phyloP scores from a whole-genome alignment of 169 alveolate genomes.

The Plasmodium cynomolgi region DNA sequence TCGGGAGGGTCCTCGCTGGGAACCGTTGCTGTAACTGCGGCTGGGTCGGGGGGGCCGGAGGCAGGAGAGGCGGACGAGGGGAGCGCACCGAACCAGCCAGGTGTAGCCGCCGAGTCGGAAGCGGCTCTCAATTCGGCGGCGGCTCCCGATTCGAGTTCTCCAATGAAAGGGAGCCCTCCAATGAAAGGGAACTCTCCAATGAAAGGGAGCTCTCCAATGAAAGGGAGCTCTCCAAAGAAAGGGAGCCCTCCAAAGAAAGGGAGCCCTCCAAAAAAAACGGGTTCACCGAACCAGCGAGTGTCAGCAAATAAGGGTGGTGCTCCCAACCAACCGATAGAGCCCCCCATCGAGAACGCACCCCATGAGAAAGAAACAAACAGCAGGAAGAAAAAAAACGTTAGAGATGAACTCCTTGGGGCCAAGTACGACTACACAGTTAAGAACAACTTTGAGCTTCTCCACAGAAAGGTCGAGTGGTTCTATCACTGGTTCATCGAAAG shows the following conservation, averaged over 20 bases:
- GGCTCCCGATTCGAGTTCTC: not conserved
- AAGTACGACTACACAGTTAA: conserved; percentile 55
- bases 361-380: conserved; percentile 32
- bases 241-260: no score
- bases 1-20: not conserved
- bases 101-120: not conserved
- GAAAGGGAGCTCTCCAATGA: not conserved
- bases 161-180: no score
- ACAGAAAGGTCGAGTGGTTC: conserved; percentile 81
- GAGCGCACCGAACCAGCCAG: not conserved
- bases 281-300: not conserved
- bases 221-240: no score
- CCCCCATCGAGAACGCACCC: conserved; percentile 14
- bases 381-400: conserved; percentile 4
- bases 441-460: conserved; percentile 50
- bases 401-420: not conserved
- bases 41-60: not conserved
- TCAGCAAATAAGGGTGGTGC: not conserved
- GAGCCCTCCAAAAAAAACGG: no score
- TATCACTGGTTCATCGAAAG: conserved; percentile 83
- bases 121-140: not conserved
- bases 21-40: not conserved
- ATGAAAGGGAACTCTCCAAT: not conserved
- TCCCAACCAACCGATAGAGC: not conserved
- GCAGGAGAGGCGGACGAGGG: not conserved